These are phyloP conservation scores for Ustilago cynodontis DNA, from an alignment of 1,284 basidiomycete species.

Conservation along the genomic window DNA sequence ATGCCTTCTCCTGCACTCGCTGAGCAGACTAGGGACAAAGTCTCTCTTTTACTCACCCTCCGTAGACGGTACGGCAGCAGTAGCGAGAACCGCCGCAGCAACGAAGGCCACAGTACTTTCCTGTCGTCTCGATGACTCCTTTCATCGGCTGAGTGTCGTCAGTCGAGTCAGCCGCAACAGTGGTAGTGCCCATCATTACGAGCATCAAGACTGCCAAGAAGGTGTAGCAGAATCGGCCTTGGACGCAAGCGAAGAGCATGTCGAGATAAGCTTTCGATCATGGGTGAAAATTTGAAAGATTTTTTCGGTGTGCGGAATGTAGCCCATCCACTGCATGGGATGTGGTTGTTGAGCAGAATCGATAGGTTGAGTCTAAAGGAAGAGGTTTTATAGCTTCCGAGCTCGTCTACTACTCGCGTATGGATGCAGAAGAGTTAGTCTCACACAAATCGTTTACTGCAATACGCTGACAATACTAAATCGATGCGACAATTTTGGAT, in stretches of 20 bases:
- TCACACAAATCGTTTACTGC: too few species aligned
- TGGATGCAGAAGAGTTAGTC: too few species aligned
- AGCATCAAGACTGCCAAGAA: background rate
- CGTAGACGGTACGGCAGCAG: background rate
- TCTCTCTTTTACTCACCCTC: constrained; percentile 4
- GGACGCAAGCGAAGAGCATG: background rate
- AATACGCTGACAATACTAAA: too few species aligned
- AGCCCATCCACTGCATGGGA: too few species aligned
- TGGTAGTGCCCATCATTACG: background rate
- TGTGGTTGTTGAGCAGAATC: too few species aligned
- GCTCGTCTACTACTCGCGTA: too few species aligned
- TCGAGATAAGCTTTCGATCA: background rate
- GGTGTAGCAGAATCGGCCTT: background rate
- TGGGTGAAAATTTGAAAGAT: too few species aligned
- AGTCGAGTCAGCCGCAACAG: background rate
- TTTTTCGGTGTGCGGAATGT: too few species aligned
- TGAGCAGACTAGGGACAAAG: background rate
- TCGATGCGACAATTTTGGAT: too few species aligned
- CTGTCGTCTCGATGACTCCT: background rate
- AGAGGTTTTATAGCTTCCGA: too few species aligned
- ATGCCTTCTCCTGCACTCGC: too few species aligned
- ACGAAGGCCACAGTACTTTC: background rate
- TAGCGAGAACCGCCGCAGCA: background rate
- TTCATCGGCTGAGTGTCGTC: background rate
- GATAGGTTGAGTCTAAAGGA: too few species aligned